These are phyloP conservation scores for Serpula lacrymans DNA, from an alignment of 768 basidiomycete species.

Conservation along the genomic window DNA sequence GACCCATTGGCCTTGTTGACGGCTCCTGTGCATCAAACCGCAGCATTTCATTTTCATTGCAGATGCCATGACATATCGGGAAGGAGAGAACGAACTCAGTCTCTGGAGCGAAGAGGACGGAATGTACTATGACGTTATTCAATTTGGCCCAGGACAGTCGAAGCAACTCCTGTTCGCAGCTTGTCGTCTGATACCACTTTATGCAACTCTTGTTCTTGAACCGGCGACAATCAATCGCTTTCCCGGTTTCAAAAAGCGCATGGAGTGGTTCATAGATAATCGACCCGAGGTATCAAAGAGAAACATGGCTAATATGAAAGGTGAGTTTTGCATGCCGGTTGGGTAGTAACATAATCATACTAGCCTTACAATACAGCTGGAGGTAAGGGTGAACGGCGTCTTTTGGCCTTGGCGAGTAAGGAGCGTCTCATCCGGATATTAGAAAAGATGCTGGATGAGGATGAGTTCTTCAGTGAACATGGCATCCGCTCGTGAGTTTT, in stretches of 20 bases:
- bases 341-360: neutral
- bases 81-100: slow-evolving; percentile 72
- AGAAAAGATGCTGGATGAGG: slow-evolving; percentile 96
- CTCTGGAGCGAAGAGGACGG: slow-evolving; percentile 98
- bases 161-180: slow-evolving; percentile 93
- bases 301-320: slow-evolving; percentile 96
- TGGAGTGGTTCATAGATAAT: slow-evolving; percentile 99
- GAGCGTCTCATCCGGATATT: slow-evolving; percentile 86
- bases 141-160: slow-evolving; percentile 74
- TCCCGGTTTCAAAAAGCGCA: slow-evolving; percentile 96
- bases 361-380: slow-evolving; percentile 25
- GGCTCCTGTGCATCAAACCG: slow-evolving; percentile 8
- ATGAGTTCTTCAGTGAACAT: slow-evolving; percentile 93
- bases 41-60: slow-evolving; percentile 98
- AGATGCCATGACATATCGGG: slow-evolving; percentile 94
- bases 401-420: slow-evolving; percentile 89
- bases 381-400: slow-evolving; percentile 81
- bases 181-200: slow-evolving; percentile 94
- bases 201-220: slow-evolving; percentile 92
- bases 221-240: slow-evolving; percentile 85
- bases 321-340: slow-evolving; percentile 33
- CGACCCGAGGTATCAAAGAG: slow-evolving; percentile 81
- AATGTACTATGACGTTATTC: slow-evolving; percentile 97
- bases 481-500: slow-evolving; percentile 88
- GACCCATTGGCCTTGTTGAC: slow-evolving; percentile 5